phyloP scores from a whole-genome alignment of 2,329 filamentous ascomycete species.

The Dendrostoma leiphaemia region DNA sequence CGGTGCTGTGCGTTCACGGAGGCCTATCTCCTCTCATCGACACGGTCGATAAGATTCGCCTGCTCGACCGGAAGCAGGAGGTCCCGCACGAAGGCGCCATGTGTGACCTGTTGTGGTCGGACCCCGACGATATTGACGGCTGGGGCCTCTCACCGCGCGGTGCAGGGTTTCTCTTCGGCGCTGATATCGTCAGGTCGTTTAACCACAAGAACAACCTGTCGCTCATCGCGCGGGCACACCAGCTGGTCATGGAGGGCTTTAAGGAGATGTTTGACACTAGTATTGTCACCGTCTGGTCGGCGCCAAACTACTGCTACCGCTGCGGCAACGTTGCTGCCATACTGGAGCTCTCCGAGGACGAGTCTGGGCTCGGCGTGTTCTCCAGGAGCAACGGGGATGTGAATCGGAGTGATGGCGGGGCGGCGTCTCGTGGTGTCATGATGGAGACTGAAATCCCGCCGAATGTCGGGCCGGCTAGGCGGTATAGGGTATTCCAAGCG shows the following conservation, averaged over 20 bases:
- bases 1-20: slow-evolving; percentile 93
- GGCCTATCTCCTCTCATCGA: slow-evolving; percentile 90
- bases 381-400: slow-evolving; percentile 71
- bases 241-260: slow-evolving; percentile 98
- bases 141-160: slow-evolving; percentile 94
- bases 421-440: slow-evolving; percentile 40
- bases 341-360: slow-evolving; percentile 86
- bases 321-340: slow-evolving; percentile 96
- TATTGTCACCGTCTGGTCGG: slow-evolving; percentile 98
- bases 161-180: slow-evolving; percentile 92
- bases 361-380: slow-evolving; percentile 69
- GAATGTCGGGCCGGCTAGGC: slow-evolving; percentile 71
- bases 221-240: slow-evolving; percentile 89
- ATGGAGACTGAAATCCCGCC: slow-evolving; percentile 43
- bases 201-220: slow-evolving; percentile 92
- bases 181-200: slow-evolving; percentile 93
- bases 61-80: slow-evolving; percentile 95
- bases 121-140: slow-evolving; percentile 95
- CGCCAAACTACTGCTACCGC: slow-evolving; percentile 94
- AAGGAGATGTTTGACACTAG: slow-evolving; percentile 98
- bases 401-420: slow-evolving; percentile 52
- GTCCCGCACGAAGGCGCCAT: slow-evolving; percentile 98
- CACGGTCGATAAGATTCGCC: slow-evolving; percentile 89
- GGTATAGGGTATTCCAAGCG: slow-evolving; percentile 94
- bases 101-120: slow-evolving; percentile 97